Conservation (phyloP, 345 rosid genomes). For the Anastatica hierochuntica region DNA sequence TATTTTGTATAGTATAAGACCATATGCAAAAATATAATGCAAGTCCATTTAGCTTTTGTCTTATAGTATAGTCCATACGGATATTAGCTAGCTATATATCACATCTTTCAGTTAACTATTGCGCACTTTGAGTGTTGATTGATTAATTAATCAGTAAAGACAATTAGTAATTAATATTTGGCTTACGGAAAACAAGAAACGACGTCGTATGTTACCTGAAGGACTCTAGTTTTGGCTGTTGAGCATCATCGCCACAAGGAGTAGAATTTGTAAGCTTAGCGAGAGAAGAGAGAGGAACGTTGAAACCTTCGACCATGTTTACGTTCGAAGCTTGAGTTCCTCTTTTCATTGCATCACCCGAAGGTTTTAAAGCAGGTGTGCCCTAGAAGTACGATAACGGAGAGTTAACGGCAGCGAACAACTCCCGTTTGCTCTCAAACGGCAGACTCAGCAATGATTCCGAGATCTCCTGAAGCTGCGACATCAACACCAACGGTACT, state of each 20-base stretch:
- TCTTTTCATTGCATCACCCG: conserved; percentile 41
- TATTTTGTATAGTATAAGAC: too few species aligned
- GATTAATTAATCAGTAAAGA: background rate
- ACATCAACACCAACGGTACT: conserved; percentile 35
- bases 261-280: conserved; percentile 1
- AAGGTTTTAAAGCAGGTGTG: conserved; percentile 49
- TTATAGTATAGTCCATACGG: too few species aligned
- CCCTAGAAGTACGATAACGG: conserved; percentile 74
- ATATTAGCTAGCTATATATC: background rate
- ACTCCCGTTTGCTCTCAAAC: conserved; percentile 28
- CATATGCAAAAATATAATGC: too few species aligned
- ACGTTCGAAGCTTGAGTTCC: conserved; percentile 22
- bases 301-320: conserved; percentile 59
- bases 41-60: too few species aligned
- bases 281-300: conserved; percentile 44
- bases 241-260: conserved; percentile 2
- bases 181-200: background rate
- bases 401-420: conserved; percentile 26
- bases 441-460: conserved; percentile 36
- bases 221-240: conserved; percentile 19
- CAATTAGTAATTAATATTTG: too few species aligned
- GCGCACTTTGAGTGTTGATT: background rate
- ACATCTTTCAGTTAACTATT: too few species aligned
- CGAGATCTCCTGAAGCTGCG: conserved; percentile 34
- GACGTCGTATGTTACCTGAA: conserved; percentile 48